Evolutionary conservation across 2,329 filamentous ascomycete genomes (phyloP), one percentile per base, ranked within the genome.

Genomic region (Zelopaecilomyces penicillatus): DNA sequence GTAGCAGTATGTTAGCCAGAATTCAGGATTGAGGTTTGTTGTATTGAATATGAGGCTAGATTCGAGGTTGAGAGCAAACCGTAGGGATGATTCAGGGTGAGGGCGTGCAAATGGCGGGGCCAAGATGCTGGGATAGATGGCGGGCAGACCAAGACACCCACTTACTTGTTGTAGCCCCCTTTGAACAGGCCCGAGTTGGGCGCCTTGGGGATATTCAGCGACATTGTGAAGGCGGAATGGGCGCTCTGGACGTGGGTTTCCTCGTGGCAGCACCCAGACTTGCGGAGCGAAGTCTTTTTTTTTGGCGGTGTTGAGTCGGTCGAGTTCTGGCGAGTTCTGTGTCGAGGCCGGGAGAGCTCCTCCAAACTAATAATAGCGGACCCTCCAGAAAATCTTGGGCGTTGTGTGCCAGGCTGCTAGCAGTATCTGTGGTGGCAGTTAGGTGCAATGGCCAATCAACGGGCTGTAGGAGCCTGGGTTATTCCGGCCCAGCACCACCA

Each of bases 141-240:
- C 42, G 34, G 45, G 42, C 28, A 29, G 26, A 33, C 43, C n/a
- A 19, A 30, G 2, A 30, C 43, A 39, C 44, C 56, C 55, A 69
- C 78, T 64, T 79, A 96, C 90, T 86, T 95, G 69, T 90, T 90
- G 73, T 98, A 98, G 60, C 91, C 91, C 59, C 83, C 76, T 76
- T 97, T 97, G 78, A 98, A 97, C 35, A 97, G 80, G 66, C 86
- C 85, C 61, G 85, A 78, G 67, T 96, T 95, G 51, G 93, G 93
- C 58, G 93, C 91, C 67, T 82, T 87, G 53, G 93, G 93, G 64
- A 98, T 94, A 64, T 89, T 87, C 65, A 98, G 82, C 70, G 93
- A 98, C 93, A 98, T 97, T 58, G 54, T 62, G 19, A 19, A 19
- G 59, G 37, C 46, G 49, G 49, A 36, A 26, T 30, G 9, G 37